A percentile compares a stretch with the other conserved stretches of the same genome.
phyloP scores from a whole-genome alignment of 1,139 yeast genomes.

The Candida buenavistaensis region DNA sequence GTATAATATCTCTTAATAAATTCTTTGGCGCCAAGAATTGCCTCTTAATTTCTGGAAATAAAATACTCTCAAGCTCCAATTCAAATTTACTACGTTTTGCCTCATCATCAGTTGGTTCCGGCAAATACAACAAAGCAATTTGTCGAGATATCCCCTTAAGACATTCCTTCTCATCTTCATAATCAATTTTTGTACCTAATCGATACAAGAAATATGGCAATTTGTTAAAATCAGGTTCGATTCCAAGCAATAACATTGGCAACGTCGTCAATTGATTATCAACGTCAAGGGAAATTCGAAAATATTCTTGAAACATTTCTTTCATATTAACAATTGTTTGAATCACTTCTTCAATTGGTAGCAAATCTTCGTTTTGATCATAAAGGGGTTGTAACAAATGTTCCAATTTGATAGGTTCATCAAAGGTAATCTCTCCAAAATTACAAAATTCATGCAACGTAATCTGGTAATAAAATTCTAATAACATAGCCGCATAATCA shows the following conservation, averaged over 20 bases:
- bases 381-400: slow-evolving; percentile 31
- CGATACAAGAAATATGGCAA: slow-evolving; percentile 67
- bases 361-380: slow-evolving; percentile 14
- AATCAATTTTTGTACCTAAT: slow-evolving; percentile 58
- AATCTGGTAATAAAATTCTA: slow-evolving; percentile 78
- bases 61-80: slow-evolving; percentile 47
- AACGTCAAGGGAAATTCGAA: slow-evolving; percentile 47
- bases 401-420: slow-evolving; percentile 33
- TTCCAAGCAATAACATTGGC: slow-evolving; percentile 68
- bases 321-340: slow-evolving; percentile 45
- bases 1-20: slow-evolving; percentile 59
- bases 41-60: slow-evolving; percentile 68
- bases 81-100: slow-evolving; percentile 24
- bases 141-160: slow-evolving; percentile 63
- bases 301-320: slow-evolving; percentile 84
- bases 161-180: slow-evolving; percentile 68
- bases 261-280: slow-evolving; percentile 42
- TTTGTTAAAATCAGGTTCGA: slow-evolving; percentile 63
- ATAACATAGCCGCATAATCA: slow-evolving; percentile 72
- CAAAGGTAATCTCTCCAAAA: slow-evolving; percentile 63
- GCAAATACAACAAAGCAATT: slow-evolving; percentile 72
- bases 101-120: slow-evolving; percentile 47
- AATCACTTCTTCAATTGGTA: slow-evolving; percentile 21
- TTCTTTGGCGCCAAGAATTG: slow-evolving; percentile 64
- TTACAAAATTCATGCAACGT: slow-evolving; percentile 79